Percentiles rank a stretch among this genome's conserved stretches.
Conservation (phyloP, 1,284 basidiomycete species). For the Austropuccinia psidii region DNA sequence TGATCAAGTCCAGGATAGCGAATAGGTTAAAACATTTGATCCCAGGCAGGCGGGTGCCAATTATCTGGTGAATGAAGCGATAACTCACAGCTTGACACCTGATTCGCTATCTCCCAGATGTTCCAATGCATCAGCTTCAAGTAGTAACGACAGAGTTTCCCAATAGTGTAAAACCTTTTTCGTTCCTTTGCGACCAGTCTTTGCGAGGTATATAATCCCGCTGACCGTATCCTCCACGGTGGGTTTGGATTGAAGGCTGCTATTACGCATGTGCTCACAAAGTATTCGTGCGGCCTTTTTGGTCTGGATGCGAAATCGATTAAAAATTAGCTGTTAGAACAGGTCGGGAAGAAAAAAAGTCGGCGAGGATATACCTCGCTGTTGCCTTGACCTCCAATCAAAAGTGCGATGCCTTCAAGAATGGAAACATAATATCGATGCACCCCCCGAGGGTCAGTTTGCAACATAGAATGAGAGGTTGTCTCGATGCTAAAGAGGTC, state of each 20-base stretch:
- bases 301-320: not conserved
- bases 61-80: not conserved
- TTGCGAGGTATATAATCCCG: not conserved
- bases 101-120: not conserved
- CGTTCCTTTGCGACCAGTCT: not conserved
- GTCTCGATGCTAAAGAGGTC: not conserved
- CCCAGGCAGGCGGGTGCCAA: not conserved
- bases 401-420: constrained; percentile 22
- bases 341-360: too few species aligned
- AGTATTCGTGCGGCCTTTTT: constrained; percentile 1
- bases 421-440: too few species aligned
- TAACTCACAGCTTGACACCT: not conserved
- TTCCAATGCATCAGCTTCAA: constrained; percentile 7
- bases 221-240: not conserved
- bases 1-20: not conserved
- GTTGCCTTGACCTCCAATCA: constrained; percentile 30
- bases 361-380: constrained; percentile 25
- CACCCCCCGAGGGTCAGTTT: not conserved
- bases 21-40: not conserved
- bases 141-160: constrained; percentile 8
- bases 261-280: not conserved
- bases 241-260: not conserved
- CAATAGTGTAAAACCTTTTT: constrained; percentile 8
- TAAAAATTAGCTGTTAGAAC: too few species aligned
- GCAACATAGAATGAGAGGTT: not conserved